Base-by-base conservation (phyloP, 805 yeast species). In the Myxozyma sirexii region DNA sequence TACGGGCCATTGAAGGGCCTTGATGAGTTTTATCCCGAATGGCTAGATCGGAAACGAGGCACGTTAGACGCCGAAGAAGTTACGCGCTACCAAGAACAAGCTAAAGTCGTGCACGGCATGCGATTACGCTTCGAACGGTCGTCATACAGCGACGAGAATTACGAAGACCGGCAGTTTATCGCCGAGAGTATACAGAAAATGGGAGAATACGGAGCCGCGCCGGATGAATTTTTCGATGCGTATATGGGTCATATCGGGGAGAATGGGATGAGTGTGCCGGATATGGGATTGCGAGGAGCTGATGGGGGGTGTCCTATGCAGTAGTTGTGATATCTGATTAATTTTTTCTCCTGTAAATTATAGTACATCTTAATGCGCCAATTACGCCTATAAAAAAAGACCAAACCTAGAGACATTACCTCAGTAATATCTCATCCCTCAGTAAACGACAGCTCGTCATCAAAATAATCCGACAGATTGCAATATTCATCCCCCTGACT, bases 1-100 rank as follows among this genome's bases (percentile, higher is more conserved):
- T 92, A 89, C 70, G 96, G 87, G 67, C 97, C 98, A 1, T 80
- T 93, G 75, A 87, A 86, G 69, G 96, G 90, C 61, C 79, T 92
- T 71, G 83, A 85, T 64, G 75, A 77, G 12, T 89, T 88, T 70
- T 90, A 85, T 71, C 88, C 90, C 1, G 80, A 73, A 27, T 93
- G 89, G 86, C 77, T 93, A 62, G 74, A 75, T 46, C 82, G 80
- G 49, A 80, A 87, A 63, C 76, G 77, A 53, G 79, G 77, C 7
- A 71, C 70, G 38, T 70, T 84, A 26, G 56, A 77, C 6, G 75
- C 72, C 1, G 82, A 76, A 4, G 86, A 87, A 53, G 74, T 78
- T 60, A 72, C 68, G 1, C 79, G 83, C 37, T 90, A 85, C 73
- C 74, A 78, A 57, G 74, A 77, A 41, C 98, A 93, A 71, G 83